Base-by-base conservation (phyloP, 495 filamentous ascomycete species). In the Immersiella caudata region DNA sequence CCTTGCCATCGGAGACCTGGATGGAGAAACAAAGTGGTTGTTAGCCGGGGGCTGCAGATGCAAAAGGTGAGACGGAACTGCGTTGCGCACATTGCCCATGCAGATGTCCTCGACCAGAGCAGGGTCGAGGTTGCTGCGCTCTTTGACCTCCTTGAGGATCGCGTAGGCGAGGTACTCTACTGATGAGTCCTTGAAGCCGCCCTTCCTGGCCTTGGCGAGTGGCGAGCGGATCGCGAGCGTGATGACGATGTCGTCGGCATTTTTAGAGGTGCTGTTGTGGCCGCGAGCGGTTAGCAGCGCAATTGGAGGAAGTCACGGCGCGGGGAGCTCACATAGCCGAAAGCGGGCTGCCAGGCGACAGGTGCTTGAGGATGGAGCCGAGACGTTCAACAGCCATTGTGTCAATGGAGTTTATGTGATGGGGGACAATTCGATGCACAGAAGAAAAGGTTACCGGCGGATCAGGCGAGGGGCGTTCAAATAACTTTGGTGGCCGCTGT, bases 181-280 rank as follows among this genome's bases (percentile, higher is more conserved):
- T n/a, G 86, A 85, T 20, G 93, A 95, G 77, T 99, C 95, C 83
- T 97, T 97, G 82, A 99, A 89, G 6, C 94, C 92, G 65, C 95
- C 95, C 82, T 93, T 93, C 67, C 74, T 75, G 25, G 84, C 90
- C 80, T 95, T 95, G 68, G 90, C 83, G 64, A 96, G 82, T 0
- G 92, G 90, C 8, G 92, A 94, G 33, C 92, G 89, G 70, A 93
- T 79, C 7, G 91, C 90, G 55, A 91, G 83, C 18, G 92, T 96
- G 70, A 99, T 95, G 68, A 99, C 95, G 20, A 97, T 85, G 85
- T 99, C 95, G 79, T 99, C 95, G 66, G 94, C 88, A 77, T 94
- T 96, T 83, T 97, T 94, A 66, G 91, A 89, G 22, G 92, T 95
- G 78, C 94, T 97, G 72, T 60, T 18, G 55, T 33, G 62, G 66